Evolutionary conservation across 75 land plant genomes (phyloP).

Genomic region (Azolla pinnata): DNA sequence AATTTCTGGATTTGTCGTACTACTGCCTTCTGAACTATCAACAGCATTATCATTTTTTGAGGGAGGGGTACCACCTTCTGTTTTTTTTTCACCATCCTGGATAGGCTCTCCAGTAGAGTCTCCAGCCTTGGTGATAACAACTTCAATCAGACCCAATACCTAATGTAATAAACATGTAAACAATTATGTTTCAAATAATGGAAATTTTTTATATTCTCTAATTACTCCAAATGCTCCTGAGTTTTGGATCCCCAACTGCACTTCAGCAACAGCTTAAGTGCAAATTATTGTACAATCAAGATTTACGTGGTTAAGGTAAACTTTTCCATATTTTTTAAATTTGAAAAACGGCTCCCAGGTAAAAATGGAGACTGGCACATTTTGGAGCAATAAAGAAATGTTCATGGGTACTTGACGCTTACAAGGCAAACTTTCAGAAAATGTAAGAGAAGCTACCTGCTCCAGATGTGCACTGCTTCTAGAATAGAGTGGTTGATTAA

Average conservation of each 20-base stretch:
- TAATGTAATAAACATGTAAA: constrained; percentile 31
- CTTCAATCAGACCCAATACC: constrained; percentile 84
- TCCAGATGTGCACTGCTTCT: constrained; percentile 37
- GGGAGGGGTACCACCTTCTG: constrained; percentile 25
- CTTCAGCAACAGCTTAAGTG: too few relatives aligned
- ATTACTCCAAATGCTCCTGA: too few relatives aligned
- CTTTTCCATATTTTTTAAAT: too few relatives aligned
- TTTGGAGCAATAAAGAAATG: too few relatives aligned
- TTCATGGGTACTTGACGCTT: not conserved
- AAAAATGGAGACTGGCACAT: too few relatives aligned
- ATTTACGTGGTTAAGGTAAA: too few relatives aligned
- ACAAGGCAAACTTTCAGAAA: not conserved
- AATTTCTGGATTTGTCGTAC: constrained; percentile 9
- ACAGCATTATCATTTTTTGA: constrained; percentile 19
- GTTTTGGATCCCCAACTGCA: too few relatives aligned
- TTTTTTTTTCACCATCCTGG: constrained; percentile 21
- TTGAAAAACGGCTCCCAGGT: too few relatives aligned
- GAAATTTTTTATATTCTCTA: too few relatives aligned
- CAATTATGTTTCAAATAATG: too few relatives aligned
- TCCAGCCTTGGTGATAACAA: constrained; percentile 57
- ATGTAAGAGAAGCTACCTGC: constrained; percentile 12
- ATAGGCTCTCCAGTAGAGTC: constrained; percentile 22
- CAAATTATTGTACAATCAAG: too few relatives aligned
- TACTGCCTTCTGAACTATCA: constrained; percentile 1
- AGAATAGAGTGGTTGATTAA: constrained; percentile 31